Evolutionary conservation across 208 protist species (phyloP).

Genomic region (Leishmania gerbilli): DNA sequence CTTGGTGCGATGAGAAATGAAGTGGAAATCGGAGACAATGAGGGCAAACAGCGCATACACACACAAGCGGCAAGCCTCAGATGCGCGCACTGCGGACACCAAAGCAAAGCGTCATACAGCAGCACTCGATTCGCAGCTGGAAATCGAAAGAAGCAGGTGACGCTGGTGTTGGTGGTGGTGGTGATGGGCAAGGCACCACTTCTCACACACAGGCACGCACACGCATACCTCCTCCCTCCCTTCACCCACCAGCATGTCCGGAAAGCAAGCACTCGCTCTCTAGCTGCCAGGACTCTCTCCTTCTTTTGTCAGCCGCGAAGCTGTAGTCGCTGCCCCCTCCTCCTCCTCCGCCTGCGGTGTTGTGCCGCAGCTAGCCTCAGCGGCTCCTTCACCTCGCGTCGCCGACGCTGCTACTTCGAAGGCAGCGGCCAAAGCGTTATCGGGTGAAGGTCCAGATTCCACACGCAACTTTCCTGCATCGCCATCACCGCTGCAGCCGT

Average conservation of each 20-base stretch:
- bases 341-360: background rate
- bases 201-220: background rate
- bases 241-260: background rate
- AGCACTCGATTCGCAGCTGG: background rate
- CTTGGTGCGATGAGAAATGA: background rate
- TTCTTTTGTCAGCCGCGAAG: background rate
- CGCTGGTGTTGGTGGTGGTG: background rate
- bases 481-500: background rate
- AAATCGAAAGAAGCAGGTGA: background rate
- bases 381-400: background rate
- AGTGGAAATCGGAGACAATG: background rate
- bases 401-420: background rate
- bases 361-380: background rate
- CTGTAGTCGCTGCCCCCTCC: background rate
- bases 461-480: background rate
- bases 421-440: background rate
- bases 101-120: background rate
- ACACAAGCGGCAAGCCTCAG: background rate
- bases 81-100: background rate
- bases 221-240: background rate
- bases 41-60: background rate
- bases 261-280: background rate
- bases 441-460: background rate
- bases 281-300: background rate
- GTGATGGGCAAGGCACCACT: background rate